Base-by-base conservation (phyloP, 2,329 filamentous ascomycete species). In the Fusarium devonianum region DNA sequence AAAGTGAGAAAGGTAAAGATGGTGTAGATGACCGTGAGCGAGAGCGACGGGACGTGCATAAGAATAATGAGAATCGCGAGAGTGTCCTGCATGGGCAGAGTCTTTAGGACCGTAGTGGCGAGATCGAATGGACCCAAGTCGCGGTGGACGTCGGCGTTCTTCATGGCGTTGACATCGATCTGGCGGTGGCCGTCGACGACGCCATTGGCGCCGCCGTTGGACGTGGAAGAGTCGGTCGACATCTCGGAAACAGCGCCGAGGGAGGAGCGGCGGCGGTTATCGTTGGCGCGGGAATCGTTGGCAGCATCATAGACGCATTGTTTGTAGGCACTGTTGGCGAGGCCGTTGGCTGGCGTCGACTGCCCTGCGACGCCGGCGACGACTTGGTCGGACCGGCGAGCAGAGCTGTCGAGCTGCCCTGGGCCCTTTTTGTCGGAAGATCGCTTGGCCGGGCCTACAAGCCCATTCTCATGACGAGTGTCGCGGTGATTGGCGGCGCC, bases 1-100 rank as follows among this genome's bases (percentile, higher is more conserved):
- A 97, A 95, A 36, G 92, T 97, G 69, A 97, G 82, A 59, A 92
- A 87, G 62, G 93, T 92, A 74, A 97, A 97, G 61, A 96, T 83
- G 69, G 92, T 87, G 73, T 97, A 95, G 66, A 96, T 90, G 71
- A 91, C 80, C 58, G 92, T 93, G 66, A 97, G 82, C 49, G 93
- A 86, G 66, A 93, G 87, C 16, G 92, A 90, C 21, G 93, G 92
- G 8, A 97, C 85, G 70, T 96, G 92, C 73, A 97, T 89, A 62
- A 97, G 84, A 65, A 97, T 89, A 74, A 97, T 96, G 71, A 97
- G 85, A 67, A 97, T 96, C 69, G 93, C 92, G 74, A 97, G 90
- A 53, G 93, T 96, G 75, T 97, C 93, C 75, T 91, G 89, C 68
- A 96, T 85, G 43, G 93, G 93, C 66, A 92, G 93, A 41, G 92